Percentiles rank a stretch among this genome's conserved stretches.
These are phyloP conservation scores for Fusarium vanettenii DNA, from an alignment of 2,329 filamentous ascomycete species.

Conservation along the genomic window DNA sequence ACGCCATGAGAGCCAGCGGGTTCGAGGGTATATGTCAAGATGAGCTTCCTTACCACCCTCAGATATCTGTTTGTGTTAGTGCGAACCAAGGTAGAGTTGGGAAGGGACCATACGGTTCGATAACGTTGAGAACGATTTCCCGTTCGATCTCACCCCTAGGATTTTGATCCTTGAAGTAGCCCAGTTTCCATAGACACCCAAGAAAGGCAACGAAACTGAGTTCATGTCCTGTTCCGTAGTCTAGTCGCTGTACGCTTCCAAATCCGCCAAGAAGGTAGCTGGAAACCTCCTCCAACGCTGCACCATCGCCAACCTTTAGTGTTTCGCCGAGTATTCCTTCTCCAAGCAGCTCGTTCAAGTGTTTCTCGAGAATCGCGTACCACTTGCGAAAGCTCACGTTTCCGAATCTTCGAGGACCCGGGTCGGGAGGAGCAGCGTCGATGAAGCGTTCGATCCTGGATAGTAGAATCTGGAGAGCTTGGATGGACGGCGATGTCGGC, in stretches of 20 bases:
- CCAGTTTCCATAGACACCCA: constrained; percentile 90
- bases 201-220: constrained; percentile 94
- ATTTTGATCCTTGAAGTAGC: constrained; percentile 73
- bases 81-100: neutral
- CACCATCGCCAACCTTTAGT: constrained; percentile 48
- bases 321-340: constrained; percentile 46
- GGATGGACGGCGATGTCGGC: constrained; percentile 65
- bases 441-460: constrained; percentile 73
- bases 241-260: constrained; percentile 87
- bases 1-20: constrained; percentile 97
- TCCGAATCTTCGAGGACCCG: constrained; percentile 88
- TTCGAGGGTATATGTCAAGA: constrained; percentile 91
- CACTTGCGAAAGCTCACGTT: constrained; percentile 92
- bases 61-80: constrained; percentile 71
- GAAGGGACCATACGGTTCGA: constrained; percentile 75
- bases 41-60: constrained; percentile 82
- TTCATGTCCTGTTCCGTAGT: constrained; percentile 97
- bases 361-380: constrained; percentile 75
- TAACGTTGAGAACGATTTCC: constrained; percentile 81
- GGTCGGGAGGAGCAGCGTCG: constrained; percentile 83
- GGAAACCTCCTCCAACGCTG: constrained; percentile 74
- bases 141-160: constrained; percentile 73
- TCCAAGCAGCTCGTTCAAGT: constrained; percentile 55
- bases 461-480: constrained; percentile 74
- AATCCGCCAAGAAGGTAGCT: constrained; percentile 87